Evolutionary conservation across 805 yeast species (phyloP).

Genomic region (Groenewaldozyma tartarivorans): DNA sequence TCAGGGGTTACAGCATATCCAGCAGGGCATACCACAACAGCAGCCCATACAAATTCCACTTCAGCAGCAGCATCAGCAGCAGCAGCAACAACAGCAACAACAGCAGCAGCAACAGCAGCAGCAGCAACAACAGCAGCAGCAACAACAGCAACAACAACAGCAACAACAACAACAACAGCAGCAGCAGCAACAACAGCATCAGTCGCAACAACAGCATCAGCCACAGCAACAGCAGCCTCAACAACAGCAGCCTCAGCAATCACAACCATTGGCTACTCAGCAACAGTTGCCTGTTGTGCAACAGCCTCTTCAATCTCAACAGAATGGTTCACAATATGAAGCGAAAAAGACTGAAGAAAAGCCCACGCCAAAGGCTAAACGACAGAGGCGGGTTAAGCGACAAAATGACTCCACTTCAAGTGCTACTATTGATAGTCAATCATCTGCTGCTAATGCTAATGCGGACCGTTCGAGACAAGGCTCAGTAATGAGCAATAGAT

Average conservation of each 20-base stretch:
- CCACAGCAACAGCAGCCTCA: constrained; percentile 6
- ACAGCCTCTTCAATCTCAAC: too few relatives aligned
- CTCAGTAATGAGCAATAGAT: background rate
- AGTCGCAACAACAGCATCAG: constrained; percentile 5
- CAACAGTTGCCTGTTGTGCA: constrained; percentile 1
- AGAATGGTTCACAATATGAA: too few relatives aligned
- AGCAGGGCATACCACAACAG: constrained; percentile 4
- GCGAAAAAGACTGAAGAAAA: too few relatives aligned
- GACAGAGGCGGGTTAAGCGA: too few relatives aligned
- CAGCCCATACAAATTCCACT: constrained; percentile 2
- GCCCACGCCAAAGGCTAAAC: too few relatives aligned
- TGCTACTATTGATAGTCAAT: background rate
- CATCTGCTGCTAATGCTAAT: too few relatives aligned
- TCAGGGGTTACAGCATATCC: constrained; percentile 10
- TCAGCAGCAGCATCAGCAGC: constrained; percentile 2
- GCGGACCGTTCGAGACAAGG: background rate
- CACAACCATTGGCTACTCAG: background rate
- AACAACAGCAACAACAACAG: constrained; percentile 2
- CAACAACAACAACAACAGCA: constrained; percentile 6
- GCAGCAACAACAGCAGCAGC: constrained; percentile 3
- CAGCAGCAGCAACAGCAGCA: constrained; percentile 3
- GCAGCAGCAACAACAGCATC: constrained; percentile 6
- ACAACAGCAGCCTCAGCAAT: constrained; percentile 3
- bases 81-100: background rate
- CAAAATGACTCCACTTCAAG: too few relatives aligned